phyloP scores from a whole-genome alignment of 768 basidiomycete species.

The Suillus cothurnatus region DNA sequence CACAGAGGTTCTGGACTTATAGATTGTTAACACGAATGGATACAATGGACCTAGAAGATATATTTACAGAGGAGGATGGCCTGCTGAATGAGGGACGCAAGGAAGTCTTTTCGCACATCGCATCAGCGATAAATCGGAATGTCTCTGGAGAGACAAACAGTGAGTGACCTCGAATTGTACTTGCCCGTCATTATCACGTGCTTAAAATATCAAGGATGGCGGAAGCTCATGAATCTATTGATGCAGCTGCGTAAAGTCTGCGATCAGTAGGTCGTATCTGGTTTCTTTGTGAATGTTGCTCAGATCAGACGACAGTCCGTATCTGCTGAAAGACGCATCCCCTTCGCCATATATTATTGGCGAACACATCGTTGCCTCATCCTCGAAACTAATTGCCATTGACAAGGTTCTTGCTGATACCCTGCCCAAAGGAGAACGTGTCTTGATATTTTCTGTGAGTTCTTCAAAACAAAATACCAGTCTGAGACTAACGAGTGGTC shows the following conservation, averaged over 20 bases:
- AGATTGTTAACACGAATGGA: slow-evolving; percentile 56
- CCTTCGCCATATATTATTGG: slow-evolving; percentile 52
- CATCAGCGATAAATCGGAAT: slow-evolving; percentile 39
- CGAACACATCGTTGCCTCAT: slow-evolving; percentile 57
- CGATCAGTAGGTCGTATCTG: slow-evolving; percentile 52
- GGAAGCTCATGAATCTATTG: slow-evolving; percentile 64
- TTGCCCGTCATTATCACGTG: neutral
- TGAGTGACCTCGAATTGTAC: slow-evolving; percentile 15
- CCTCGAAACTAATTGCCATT: slow-evolving; percentile 56
- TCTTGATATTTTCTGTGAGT: slow-evolving; percentile 69
- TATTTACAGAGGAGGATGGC: slow-evolving; percentile 42
- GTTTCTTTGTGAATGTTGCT: slow-evolving; percentile 2
- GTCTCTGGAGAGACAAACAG: slow-evolving; percentile 33
- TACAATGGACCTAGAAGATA: slow-evolving; percentile 45
- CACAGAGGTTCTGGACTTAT: slow-evolving; percentile 65
- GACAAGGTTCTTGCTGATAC: slow-evolving; percentile 61
- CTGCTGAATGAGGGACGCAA: slow-evolving; percentile 37
- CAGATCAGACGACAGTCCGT: slow-evolving; percentile 44
- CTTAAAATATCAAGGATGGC: slow-evolving; percentile 42
- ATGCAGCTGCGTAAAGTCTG: slow-evolving; percentile 73
- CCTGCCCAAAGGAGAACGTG: slow-evolving; percentile 60
- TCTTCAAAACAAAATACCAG: neutral
- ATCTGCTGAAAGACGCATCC: slow-evolving; percentile 49
- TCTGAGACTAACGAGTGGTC: slow-evolving; percentile 15
- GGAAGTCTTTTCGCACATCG: slow-evolving; percentile 43